Percentiles rank a stretch among this genome's conserved stretches.
Evolutionary conservation across 2,329 filamentous ascomycete genomes (phyloP).

Genomic region (Aspergillus carbonarius): DNA sequence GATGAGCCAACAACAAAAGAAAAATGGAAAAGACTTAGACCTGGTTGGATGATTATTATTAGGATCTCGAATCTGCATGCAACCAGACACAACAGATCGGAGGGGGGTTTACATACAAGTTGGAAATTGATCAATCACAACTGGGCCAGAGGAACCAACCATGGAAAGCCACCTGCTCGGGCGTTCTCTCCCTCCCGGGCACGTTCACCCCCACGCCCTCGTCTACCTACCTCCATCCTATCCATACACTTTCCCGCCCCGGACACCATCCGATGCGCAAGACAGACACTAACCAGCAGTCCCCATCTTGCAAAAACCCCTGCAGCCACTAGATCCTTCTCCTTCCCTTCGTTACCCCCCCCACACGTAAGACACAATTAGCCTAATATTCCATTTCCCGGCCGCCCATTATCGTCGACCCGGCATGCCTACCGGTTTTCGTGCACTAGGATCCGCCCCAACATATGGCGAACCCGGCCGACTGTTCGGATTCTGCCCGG

Average conservation of each 20-base stretch:
- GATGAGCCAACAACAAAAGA: too few relatives aligned
- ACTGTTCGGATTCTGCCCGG: constrained; percentile 22
- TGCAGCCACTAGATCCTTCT: background rate
- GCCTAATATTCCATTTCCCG: background rate
- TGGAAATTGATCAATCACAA: too few relatives aligned
- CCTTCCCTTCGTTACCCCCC: background rate
- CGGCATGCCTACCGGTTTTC: constrained; percentile 33
- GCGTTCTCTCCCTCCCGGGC: background rate
- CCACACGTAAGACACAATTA: background rate
- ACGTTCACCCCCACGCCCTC: background rate
- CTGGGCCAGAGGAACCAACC: too few relatives aligned
- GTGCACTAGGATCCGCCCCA: constrained; percentile 29
- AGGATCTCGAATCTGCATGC: too few relatives aligned
- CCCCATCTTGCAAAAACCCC: constrained; percentile 3
- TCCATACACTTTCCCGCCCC: background rate
- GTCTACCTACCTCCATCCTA: background rate
- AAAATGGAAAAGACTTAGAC: too few relatives aligned
- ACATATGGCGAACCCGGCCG: constrained; percentile 17
- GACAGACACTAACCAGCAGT: constrained; percentile 15
- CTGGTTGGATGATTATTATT: too few relatives aligned
- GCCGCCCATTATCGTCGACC: constrained; percentile 9
- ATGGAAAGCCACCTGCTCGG: background rate
- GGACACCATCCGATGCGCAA: background rate
- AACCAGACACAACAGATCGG: too few relatives aligned
- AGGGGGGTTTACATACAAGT: too few relatives aligned